Evolutionary conservation across 176 grass and related monocot species (phyloP).

Genomic region (Elaeis guineensis): DNA sequence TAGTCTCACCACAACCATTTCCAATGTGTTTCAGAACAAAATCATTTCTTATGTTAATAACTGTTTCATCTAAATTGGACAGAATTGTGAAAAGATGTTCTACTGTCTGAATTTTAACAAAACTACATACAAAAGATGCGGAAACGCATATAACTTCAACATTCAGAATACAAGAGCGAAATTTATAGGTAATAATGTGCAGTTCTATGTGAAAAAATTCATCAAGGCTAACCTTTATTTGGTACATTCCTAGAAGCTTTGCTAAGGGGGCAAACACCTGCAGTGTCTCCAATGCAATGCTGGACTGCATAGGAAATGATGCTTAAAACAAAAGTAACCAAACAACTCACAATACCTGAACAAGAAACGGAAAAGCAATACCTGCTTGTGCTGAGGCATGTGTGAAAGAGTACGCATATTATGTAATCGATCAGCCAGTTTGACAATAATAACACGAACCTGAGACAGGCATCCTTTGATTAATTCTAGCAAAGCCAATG

Average conservation of each 20-base stretch:
- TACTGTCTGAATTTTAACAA: no score
- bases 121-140: no score
- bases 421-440: constrained; percentile 93
- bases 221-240: constrained; percentile 71
- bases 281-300: constrained; percentile 75
- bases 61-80: no score
- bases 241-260: constrained; percentile 97
- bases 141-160: no score
- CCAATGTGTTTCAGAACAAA: no score
- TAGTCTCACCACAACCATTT: no score
- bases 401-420: constrained; percentile 98
- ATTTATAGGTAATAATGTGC: no score
- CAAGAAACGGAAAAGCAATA: constrained; percentile 17
- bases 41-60: no score
- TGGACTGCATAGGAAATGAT: constrained; percentile 38
- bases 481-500: background rate
- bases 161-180: no score
- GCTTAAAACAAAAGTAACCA: constrained; percentile 1
- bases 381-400: constrained; percentile 97
- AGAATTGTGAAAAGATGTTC: no score
- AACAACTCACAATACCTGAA: background rate
- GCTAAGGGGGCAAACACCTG: constrained; percentile 97
- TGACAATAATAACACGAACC: constrained; percentile 98
- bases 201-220: constrained; percentile 3
- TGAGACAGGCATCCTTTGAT: constrained; percentile 24